These are phyloP conservation scores for Sporobolus alterniflorus DNA, from an alignment of 202 grass and related monocot genomes.

Conservation along the genomic window DNA sequence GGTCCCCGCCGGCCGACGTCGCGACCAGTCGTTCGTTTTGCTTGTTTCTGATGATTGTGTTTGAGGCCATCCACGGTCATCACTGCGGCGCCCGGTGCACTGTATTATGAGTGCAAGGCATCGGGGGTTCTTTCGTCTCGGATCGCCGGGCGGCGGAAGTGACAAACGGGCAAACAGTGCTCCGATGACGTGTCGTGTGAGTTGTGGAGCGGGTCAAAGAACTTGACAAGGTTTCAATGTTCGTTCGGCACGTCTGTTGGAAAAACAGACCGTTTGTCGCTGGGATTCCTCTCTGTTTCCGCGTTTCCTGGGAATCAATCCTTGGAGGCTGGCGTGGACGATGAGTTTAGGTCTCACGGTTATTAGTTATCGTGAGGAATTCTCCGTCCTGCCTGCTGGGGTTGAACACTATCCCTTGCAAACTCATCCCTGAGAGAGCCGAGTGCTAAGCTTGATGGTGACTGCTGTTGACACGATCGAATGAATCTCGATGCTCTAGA, in stretches of 20 bases:
- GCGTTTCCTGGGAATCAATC: background rate
- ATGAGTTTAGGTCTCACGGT: background rate
- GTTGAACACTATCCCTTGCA: background rate
- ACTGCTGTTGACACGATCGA: background rate
- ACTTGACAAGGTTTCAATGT: background rate
- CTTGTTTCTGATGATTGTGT: background rate
- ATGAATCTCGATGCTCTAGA: background rate
- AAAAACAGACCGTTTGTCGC: background rate
- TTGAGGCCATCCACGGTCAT: background rate
- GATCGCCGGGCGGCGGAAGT: background rate
- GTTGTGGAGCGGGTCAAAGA: background rate
- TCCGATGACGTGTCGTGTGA: background rate
- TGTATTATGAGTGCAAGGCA: conserved; percentile 29
- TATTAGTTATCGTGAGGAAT: background rate
- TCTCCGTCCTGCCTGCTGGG: background rate
- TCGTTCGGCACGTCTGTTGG: background rate
- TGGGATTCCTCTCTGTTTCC: background rate
- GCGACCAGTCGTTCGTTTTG: background rate
- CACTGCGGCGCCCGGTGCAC: background rate
- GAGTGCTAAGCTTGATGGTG: background rate
- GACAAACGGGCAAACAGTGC: conserved; percentile 24
- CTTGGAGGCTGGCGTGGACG: background rate
- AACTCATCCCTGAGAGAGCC: background rate
- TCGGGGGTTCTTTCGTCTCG: background rate
- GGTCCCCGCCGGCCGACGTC: background rate